Evolutionary conservation across 495 filamentous ascomycete genomes (phyloP), one percentile per base, ranked within the genome.

Genomic region (Trichoderma reesei): DNA sequence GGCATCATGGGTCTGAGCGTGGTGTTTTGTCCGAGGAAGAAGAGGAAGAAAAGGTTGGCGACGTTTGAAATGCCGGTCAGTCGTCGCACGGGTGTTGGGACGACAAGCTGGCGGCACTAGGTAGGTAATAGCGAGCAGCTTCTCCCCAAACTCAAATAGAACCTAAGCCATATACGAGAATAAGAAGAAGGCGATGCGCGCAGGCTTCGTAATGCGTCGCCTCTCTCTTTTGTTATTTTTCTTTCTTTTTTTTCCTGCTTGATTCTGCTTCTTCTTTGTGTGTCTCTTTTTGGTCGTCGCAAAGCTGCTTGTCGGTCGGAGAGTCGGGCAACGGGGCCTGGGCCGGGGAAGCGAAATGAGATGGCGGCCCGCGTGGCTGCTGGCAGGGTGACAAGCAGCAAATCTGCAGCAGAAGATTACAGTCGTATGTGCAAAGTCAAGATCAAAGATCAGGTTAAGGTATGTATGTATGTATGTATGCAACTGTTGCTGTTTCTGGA

Each of bases 31-130:
- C n/a, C n/a, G n/a, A n/a, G 61, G 77, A 75, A 69, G 79, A 63
- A 38, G 41, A 11, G 18, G 26, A 51, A 2, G 75, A 79, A 33
- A 13, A 31, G 48, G 48, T 33, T 39, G 37, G 37, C 4, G 37
- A 5, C 10, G 37, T n/a, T n/a, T n/a, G n/a, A n/a, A n/a, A 39
- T 39, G 37, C 37, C 37, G 37, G 37, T 39, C 37, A 39, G 37
- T 39, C 33, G 48, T 56, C 48, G 48, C 48, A 56, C 48, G 20
- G 33, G 48, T 10, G 0, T 56, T 1, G 48, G 20, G 33, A 51
- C 38, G 48, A 56, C 20, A 56, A 56, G 14, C 7, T 56, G 18
- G 48, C 3, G 18, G 48, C 20, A 46, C 42, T 46, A 46, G 42
- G 13, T 13, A 14, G n/a, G 10, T 42, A 41, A 41, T 41, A 42